Evolutionary conservation across 257 asterid genomes (phyloP), one percentile per base, ranked within the genome.

Genomic region (Solanum pimpinellifolium): DNA sequence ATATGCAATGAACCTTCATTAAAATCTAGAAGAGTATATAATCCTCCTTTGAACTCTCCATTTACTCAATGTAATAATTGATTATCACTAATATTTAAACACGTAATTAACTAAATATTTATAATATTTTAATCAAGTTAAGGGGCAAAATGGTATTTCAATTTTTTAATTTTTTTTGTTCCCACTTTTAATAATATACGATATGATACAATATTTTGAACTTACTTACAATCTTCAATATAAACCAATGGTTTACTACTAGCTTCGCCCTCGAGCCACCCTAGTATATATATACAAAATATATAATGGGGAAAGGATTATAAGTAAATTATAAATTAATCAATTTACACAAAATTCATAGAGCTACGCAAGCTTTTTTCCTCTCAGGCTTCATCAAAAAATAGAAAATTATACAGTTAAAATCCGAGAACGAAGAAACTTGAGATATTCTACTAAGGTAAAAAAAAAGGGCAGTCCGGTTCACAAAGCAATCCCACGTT

Each of bases 391-490:
- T 76, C 88, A 85, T 75, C 20, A 44, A 9, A 37, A 37, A 29
- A 39, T 29, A 80, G 41, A 44, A 44, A 87, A 88, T 89, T 88
- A n/a, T 87, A 89, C 92, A 88, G 59, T 60, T 75, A 85, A 85
- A 84, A 75, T 87, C 35, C 81, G 35, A 66, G 88, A 76, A 88
- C 37, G 70, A 82, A 49, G 86, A 77, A 70, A 29, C 31, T 70
- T 31, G 44, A 89, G 87, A 85, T 85, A 92, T 81, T 86, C 89
- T 86, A 90, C 83, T 88, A 73, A 68, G 90, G 91, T 1, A 31
- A 4, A 33, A 6, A 68, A 68, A 66, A 12, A 13, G 5, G 73
- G 11, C 2, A 29, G 39, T 1, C 75, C 0, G 3, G 21, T 68
- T 33, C 75, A 68, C 39, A 68, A 68, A 68, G 11, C 39, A 68